These are phyloP conservation scores for Solanum gandarillasii DNA, from an alignment of 257 asterid species.

Conservation along the genomic window DNA sequence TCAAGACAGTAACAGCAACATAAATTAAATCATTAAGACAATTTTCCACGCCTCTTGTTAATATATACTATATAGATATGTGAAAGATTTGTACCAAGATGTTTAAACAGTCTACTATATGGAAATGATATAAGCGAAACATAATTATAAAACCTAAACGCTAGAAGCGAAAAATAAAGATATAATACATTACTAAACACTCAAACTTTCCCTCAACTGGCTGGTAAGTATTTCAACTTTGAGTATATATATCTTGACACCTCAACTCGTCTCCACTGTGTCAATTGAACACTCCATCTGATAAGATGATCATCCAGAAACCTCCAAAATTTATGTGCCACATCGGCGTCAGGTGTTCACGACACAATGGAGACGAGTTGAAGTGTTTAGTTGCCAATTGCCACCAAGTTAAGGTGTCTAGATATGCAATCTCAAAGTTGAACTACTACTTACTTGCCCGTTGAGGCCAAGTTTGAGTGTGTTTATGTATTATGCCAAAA, in stretches of 20 bases:
- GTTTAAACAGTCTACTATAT: not conserved
- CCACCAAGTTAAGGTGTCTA: not conserved
- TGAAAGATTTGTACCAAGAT: not conserved
- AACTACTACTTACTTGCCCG: not conserved
- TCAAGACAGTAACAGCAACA: not conserved
- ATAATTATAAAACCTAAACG: not conserved
- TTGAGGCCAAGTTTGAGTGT: not conserved
- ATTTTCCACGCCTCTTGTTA: not conserved
- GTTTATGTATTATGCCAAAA: not conserved
- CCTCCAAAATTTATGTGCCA: not conserved
- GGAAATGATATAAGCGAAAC: not conserved
- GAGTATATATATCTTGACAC: not conserved
- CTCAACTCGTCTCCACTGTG: not conserved
- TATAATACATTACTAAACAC: not conserved
- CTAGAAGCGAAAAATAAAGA: not conserved
- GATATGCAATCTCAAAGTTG: not conserved
- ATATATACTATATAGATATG: not conserved
- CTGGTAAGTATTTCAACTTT: not conserved
- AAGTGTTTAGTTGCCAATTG: not conserved
- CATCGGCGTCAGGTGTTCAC: not conserved
- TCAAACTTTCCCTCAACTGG: not conserved
- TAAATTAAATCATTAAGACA: not conserved
- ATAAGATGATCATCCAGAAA: not conserved
- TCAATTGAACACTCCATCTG: not conserved
- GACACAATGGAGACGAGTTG: not conserved